Evolutionary conservation across 2,329 filamentous ascomycete genomes (phyloP), one percentile per base, ranked within the genome.

Genomic region (Apiospora saccharicola): DNA sequence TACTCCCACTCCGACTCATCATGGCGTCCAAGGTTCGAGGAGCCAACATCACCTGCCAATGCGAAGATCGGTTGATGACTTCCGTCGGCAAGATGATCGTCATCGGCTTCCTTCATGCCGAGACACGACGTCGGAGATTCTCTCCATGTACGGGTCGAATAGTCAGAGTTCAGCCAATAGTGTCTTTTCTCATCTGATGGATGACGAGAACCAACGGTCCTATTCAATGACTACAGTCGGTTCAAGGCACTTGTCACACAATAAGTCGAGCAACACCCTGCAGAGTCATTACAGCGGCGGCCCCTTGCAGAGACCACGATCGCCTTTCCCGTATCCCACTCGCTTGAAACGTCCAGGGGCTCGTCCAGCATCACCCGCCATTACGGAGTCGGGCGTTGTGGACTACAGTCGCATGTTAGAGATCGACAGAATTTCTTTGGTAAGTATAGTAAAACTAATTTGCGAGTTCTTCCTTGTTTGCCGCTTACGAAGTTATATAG

Each of bases 251-350:
- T 77, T 87, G n/a, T 83, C 85, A 13, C 86, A 85, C 37, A 83
- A 85, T 71, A 84, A 82, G 74, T 87, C 87, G 7, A 85, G 82
- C 57, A 81, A 82, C 6, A 88, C 85, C 37, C 78, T 88, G 57
- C 84, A 86, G 73, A 88, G 85, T 72, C 84, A 85, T 44, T 80
- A 81, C 26, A 86, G 86, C 68, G 78, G 79, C 30, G 78, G 77
- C 64, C 78, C 81, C 43, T 76, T 86, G 69, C 87, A 88, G 75
- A 84, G 88, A n/a, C 87, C 88, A 68, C 84, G 88, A 43, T 90
- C 89, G 30, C 89, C 89, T 0, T 90, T 88, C 73, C 87, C 87
- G 30, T 90, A 90, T 72, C 88, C 89, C 37, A 86, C 88, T 67
- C 86, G 89, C 24, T 79, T 90, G 46, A 89, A 85, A 77, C 85